Base-by-base conservation (phyloP, 345 rosid genomes). In the Lepidium africanum region DNA sequence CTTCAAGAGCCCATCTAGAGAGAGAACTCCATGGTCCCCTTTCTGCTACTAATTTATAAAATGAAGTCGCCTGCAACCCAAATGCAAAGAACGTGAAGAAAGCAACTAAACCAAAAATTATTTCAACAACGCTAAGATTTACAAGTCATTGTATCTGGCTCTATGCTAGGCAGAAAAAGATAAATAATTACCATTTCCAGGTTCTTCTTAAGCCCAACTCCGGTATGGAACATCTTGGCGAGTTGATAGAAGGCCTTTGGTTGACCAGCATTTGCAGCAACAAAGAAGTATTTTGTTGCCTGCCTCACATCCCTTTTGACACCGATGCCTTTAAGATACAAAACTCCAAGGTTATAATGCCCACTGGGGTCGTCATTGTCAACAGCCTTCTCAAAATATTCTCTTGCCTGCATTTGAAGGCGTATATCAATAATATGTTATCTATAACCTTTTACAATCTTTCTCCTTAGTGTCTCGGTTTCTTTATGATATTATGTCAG, bases 21-120 rank as follows among this genome's bases (percentile, higher is more conserved):
- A 89, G 81, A 68, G 98, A 86, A 78, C 87, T 89, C 99, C 99
- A 95, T 0, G 99, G 99, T 66, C 99, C 99, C 37, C 96, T 80
- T 79, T 95, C 99, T 11, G 98, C 97, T 65, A 95, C 99, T 74
- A 91, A 69, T 81, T 95, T 95, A 84, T 86, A 95, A 67, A 91
- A 77, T 9, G 88, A 79, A 79, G 96, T 86, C 25, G 99, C 98
- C 99, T 95, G 84, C 41, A 76, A 77, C 16, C 69, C 69, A 49
- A 73, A 16, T 47, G 48, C 9, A 4, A 75, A 32, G 59, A 21
- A 11, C 13, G 17, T 68, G 23, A 74, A 37, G 53, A 68, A 30
- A 46, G 14, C 38, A 42, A 38, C 14, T 30, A 52, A 51, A 59
- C 10, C 36, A 53, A 3, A 17, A 60, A 51, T 13, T 51, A 10